Conservation (phyloP, 2,329 filamentous ascomycete genomes). For the Ascochyta fabae region DNA sequence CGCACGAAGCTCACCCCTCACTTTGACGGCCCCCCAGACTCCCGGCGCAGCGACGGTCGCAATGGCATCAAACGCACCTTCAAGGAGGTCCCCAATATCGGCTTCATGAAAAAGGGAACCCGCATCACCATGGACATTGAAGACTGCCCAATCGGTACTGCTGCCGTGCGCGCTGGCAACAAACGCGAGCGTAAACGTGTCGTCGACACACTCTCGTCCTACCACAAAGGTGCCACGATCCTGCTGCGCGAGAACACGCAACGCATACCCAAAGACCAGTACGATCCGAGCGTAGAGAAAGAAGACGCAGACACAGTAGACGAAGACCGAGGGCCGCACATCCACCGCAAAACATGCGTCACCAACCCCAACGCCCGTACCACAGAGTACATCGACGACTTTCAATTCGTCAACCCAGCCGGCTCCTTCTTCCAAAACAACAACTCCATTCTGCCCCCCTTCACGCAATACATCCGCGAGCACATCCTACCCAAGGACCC, state of each 20-base stretch:
- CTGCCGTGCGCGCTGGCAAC: conserved; percentile 81
- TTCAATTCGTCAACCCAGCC: conserved; percentile 87
- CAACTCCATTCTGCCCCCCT: conserved; percentile 89
- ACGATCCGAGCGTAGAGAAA: conserved; percentile 30
- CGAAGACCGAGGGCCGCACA: conserved; percentile 65
- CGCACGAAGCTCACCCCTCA: conserved; percentile 97
- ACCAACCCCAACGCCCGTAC: conserved; percentile 83
- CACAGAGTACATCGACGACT: conserved; percentile 86
- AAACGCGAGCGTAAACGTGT: conserved; percentile 79
- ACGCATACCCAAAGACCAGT: conserved; percentile 62
- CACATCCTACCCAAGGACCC: conserved; percentile 66
- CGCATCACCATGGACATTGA: conserved; percentile 89
- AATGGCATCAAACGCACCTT: conserved; percentile 64
- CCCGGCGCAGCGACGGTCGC: conserved; percentile 54
- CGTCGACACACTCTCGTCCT: conserved; percentile 70
- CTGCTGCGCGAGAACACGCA: conserved; percentile 85
- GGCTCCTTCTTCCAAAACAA: conserved; percentile 99
- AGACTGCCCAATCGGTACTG: conserved; percentile 93
- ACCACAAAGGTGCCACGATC: conserved; percentile 83
- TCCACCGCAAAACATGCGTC: conserved; percentile 85
- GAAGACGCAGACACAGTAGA: conserved; percentile 53
- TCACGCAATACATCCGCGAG: conserved; percentile 85
- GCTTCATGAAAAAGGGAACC: conserved; percentile 88
- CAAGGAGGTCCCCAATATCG: conserved; percentile 75
- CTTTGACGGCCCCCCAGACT: conserved; percentile 77